phyloP scores from a whole-genome alignment of 371 early-diverging fungal genomes.

The Mucor racemosus region DNA sequence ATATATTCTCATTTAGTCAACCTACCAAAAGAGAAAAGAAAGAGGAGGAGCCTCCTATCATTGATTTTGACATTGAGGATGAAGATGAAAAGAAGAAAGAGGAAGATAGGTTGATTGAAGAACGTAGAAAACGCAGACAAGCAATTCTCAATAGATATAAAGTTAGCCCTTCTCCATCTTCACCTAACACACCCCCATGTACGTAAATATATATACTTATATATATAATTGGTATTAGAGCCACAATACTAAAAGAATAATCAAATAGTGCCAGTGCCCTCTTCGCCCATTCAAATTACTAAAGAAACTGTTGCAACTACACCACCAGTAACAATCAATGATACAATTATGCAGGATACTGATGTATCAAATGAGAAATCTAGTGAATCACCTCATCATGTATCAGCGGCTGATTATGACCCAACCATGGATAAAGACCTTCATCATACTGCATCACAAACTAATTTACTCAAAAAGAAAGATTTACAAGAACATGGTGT shows the following conservation, averaged over 20 bases:
- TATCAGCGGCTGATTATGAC: conserved; percentile 81
- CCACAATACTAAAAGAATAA: not conserved
- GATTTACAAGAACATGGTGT: conserved; percentile 52
- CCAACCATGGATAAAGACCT: conserved; percentile 60
- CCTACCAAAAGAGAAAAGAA: not conserved
- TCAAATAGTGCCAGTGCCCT: not conserved
- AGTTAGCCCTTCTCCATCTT: conserved; percentile 29
- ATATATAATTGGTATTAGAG: no score
- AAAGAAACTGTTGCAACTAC: not conserved
- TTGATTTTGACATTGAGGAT: conserved; percentile 50
- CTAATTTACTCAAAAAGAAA: conserved; percentile 59
- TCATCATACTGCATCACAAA: conserved; percentile 41
- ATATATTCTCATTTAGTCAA: not conserved
- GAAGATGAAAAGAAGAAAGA: conserved; percentile 61
- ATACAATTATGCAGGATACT: conserved; percentile 19
- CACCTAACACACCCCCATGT: conserved; percentile 23
- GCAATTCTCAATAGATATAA: conserved; percentile 72
- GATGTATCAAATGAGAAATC: conserved; percentile 13
- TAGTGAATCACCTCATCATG: conserved; percentile 44
- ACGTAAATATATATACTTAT: not conserved
- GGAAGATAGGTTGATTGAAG: conserved; percentile 78
- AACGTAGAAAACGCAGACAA: conserved; percentile 72
- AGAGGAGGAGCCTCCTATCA: conserved; percentile 2
- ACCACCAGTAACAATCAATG: not conserved
- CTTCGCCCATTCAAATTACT: conserved; percentile 21